Evolutionary conservation across 2,329 filamentous ascomycete genomes (phyloP), one percentile per base, ranked within the genome.

Genomic region (Microcera coccophila): DNA sequence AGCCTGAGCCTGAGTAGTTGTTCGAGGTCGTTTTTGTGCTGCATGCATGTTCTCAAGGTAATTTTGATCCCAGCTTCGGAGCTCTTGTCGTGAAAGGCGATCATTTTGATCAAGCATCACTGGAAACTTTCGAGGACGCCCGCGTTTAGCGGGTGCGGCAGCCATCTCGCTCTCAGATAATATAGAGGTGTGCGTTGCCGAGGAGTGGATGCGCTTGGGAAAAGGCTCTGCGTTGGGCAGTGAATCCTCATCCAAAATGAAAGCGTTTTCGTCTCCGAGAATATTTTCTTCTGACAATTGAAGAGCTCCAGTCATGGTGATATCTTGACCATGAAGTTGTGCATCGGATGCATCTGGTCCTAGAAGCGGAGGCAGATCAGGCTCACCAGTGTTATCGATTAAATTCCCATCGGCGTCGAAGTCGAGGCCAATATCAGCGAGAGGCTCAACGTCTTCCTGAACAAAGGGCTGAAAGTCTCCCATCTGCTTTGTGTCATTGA

Each of bases 21-120:
- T 44, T 22, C 53, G 49, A 3, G 33, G 55, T 41, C 43, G 47
- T 39, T 63, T 64, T 41, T 47, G 58, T 29, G 48, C 50, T 15
- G 52, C 60, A 20, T 63, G 53, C 78, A 87, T 90, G 50, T 82
- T 84, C 10, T 61, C 48, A 7, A 69, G 45, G 42, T 79, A 78
- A 31, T 72, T 55, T 1, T 50, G 42, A 39, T 62, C 57, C 74
- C 73, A 77, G 4, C 48, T 41, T 41, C 62, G 65, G 36, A 74
- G 57, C 39, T 66, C 62, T 11, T 49, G 53, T 43, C 63, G 54
- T 9, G 67, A 54, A 9, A 77, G 20, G 15, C 62, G 59, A 14
- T 65, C 65, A 44, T 38, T 44, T 10, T 48, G 15, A 36, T 70
- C 67, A 5, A 66, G 11, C 55, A 67, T 60, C 12, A 35, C 42